Base-by-base conservation (phyloP, 306 rosid species). In the Pueraria montana region DNA sequence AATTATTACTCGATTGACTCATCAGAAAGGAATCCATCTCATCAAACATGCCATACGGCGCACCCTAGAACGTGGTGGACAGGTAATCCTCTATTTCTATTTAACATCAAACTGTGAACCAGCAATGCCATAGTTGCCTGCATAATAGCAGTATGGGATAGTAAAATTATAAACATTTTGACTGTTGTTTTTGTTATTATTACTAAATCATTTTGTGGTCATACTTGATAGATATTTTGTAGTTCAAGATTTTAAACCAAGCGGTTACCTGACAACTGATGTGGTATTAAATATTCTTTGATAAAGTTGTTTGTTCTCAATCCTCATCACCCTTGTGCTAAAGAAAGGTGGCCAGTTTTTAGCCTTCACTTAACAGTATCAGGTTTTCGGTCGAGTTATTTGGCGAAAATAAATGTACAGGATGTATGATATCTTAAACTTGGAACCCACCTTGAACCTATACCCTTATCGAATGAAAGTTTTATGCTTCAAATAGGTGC, bases 21-120 rank as follows among this genome's bases (percentile, higher is more conserved):
- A 92, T 67, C 99, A 96, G 82, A 96, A 96, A 91, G 99, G 99
- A 89, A 96, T 94, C 76, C 97, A 96, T 88, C 99, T 96, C 82
- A 96, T 96, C 88, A 94, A 91, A 85, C 98, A 94, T 82, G 97
- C 98, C 76, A 90, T 96, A 55, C 45, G 82, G 91, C 92, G 79
- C 62, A 87, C 95, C 84, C 84, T 96, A 77, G 98, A 92, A 52
- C 92, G 97, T 42, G 89, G 87, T 68, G 99, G 98, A 84, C 98
- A 96, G 99, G 99, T 96, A 69, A 71, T 78, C 64, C 66, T 73
- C 46, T 75, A 18, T 81, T 59, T 55, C 40, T 72, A 49, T 71
- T 74, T 48, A 23, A n/a, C 11, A 40, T 68, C 48, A 27, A 78
- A 38, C 77, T 67, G 40, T 83, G 66, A 24, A 27, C 77, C 65